Base-by-base conservation (phyloP, 108 stramenopile genomes). In the Skeletonema grethae region DNA sequence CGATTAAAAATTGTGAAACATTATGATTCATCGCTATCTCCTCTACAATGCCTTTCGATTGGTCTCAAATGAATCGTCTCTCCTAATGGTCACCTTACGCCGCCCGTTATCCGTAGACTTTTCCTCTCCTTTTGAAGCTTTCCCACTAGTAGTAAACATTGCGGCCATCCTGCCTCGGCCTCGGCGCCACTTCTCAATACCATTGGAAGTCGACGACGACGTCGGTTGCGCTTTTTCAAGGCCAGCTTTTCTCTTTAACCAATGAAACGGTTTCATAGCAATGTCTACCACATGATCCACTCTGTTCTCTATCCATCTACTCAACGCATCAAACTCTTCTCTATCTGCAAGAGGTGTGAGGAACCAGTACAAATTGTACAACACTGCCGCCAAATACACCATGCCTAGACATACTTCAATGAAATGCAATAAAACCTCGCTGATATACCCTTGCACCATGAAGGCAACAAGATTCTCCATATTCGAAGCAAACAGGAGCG, bases 401-500 rank as follows among this genome's bases (percentile, higher is more conserved):
- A 69, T 58, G 1, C 59, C 76, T 22, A 77, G 24, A 18, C 43
- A 20, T 36, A 38, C 43, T 48, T 77, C 76, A 5, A 59, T 46
- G 10, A 58, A 57, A 30, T 65, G 32, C 24, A 69, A 18, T 38
- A 57, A 5, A 6, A 12, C 30, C 16, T 50, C 58, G 31, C 31
- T 38, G n/a, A 70, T 71, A 16, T 16, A 15, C 46, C 55, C 67
- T 9, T 56, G 58, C 13, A 78, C 32, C 36, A 78, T 25, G 65
- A 61, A 71, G 8, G 63, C 63, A 24, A 71, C 13, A 3, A 78
- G 61, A 53, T 78, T 78, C 28, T 78, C 70, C 20, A 78, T 30
- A 48, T 78, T 78, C 9, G 77, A 78, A 41, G 70, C 70, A 61
- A 78, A 77, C 31, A 78, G 65, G 34, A 78, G 77, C 7, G 53